Evolutionary conservation across 2,329 filamentous ascomycete species (phyloP).

Genomic region (Phialemoniopsis sp.): DNA sequence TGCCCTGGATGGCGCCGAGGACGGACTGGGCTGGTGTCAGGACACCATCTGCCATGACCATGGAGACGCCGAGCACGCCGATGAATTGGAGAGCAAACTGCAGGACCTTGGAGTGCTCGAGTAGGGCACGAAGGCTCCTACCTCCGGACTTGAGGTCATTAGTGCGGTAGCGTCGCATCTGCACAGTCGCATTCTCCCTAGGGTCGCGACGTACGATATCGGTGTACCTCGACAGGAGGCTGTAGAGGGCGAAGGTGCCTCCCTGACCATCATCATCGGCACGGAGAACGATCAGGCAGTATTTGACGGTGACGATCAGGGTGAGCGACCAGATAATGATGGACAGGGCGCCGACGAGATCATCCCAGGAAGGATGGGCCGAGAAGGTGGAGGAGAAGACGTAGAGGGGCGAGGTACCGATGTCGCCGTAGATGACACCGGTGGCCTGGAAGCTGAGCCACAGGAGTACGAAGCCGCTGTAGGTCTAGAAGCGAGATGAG

Average conservation of each 20-base stretch:
- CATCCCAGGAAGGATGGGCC: slow-evolving; percentile 46
- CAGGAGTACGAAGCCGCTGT: slow-evolving; percentile 13
- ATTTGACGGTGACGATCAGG: slow-evolving; percentile 67
- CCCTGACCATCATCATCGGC: slow-evolving; percentile 71
- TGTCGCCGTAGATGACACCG: slow-evolving; percentile 67
- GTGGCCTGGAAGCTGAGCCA: slow-evolving; percentile 59
- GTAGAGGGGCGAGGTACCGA: slow-evolving; percentile 62
- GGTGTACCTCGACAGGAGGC: slow-evolving; percentile 56
- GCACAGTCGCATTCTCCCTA: slow-evolving; percentile 47
- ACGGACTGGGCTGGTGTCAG: slow-evolving; percentile 68
- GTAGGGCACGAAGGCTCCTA: slow-evolving; percentile 45
- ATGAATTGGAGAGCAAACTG: slow-evolving; percentile 54
- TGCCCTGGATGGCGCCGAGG: slow-evolving; percentile 63
- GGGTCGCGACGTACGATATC: slow-evolving; percentile 59
- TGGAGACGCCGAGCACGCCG: slow-evolving; percentile 61
- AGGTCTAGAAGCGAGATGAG: slow-evolving; percentile 9
- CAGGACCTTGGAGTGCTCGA: slow-evolving; percentile 52
- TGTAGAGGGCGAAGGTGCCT: slow-evolving; percentile 65
- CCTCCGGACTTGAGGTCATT: slow-evolving; percentile 49
- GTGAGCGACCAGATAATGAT: slow-evolving; percentile 67
- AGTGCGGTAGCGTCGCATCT: slow-evolving; percentile 55
- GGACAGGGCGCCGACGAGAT: slow-evolving; percentile 61
- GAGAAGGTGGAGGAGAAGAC: slow-evolving; percentile 67
- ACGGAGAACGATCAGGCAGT: slow-evolving; percentile 59
- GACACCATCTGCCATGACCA: slow-evolving; percentile 64